Evolutionary conservation across 2,329 filamentous ascomycete genomes (phyloP).

Genomic region (Ceratocystis alfenasii): DNA sequence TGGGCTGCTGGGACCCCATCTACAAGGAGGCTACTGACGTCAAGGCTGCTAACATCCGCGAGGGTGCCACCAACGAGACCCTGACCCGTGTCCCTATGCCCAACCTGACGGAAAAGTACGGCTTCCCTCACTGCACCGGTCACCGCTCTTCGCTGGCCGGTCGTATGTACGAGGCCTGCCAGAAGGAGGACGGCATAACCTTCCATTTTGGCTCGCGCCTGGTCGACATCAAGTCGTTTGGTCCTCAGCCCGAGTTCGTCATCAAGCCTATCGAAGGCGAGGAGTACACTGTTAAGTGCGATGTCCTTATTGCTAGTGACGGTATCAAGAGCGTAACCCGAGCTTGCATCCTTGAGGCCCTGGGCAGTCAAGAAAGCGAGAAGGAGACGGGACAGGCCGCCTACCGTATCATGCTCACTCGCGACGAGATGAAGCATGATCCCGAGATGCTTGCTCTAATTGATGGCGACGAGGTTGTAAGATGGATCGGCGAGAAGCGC

Average conservation of each 20-base stretch:
- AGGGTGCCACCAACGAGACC: slow-evolving; percentile 57
- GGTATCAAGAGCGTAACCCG: slow-evolving; percentile 44
- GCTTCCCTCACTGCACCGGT: slow-evolving; percentile 68
- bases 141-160: slow-evolving; percentile 62
- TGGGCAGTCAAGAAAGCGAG: slow-evolving; percentile 42
- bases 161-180: slow-evolving; percentile 58
- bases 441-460: slow-evolving; percentile 56
- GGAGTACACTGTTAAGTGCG: slow-evolving; percentile 41
- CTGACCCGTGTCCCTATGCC: slow-evolving; percentile 58
- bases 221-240: slow-evolving; percentile 45
- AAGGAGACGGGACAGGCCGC: slow-evolving; percentile 63
- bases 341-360: slow-evolving; percentile 41
- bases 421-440: slow-evolving; percentile 54
- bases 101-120: slow-evolving; percentile 56
- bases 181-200: slow-evolving; percentile 47
- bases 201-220: slow-evolving; percentile 56
- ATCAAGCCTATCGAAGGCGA: slow-evolving; percentile 45
- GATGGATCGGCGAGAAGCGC: slow-evolving; percentile 63
- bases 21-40: slow-evolving; percentile 59
- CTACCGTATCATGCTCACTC: slow-evolving; percentile 65
- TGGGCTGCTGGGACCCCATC: slow-evolving; percentile 63
- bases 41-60: slow-evolving; percentile 59
- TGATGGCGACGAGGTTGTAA: slow-evolving; percentile 53
- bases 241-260: slow-evolving; percentile 47
- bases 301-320: slow-evolving; percentile 43